Evolutionary conservation across 1,139 yeast genomes (phyloP), one percentile per base, ranked within the genome.

Genomic region (Diutina mesorugosa): DNA sequence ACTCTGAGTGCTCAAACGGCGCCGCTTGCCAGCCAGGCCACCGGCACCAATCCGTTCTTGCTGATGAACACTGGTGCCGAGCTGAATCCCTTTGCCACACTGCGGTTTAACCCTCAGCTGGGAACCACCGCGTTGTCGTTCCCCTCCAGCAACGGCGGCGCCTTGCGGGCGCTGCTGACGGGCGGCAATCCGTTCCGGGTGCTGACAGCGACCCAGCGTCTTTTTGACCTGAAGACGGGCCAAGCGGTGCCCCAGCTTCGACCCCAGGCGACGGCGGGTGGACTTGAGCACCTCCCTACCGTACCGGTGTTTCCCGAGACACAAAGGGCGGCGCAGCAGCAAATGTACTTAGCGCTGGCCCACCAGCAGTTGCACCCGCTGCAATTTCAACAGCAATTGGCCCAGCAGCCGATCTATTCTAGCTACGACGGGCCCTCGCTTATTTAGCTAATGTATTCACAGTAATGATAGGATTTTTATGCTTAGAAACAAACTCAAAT

Each of bases 301-400:
- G 67, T 80, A 3, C 78, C 89, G 3, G 86, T 84, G 1, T 84
- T 84, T 63, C 88, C 88, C 0, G 81, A 81, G 61, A 84, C 88
- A 8, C 81, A 78, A 63, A 70, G 67, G 58, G 76, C 72, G 2
- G 45, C 45, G 7, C 26, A n/a, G 21, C 53, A 50, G n/a, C 53
- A 50, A n/a, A 9, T 12, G 18, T 50, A 50, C 45, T 50, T 50
- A 45, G 18, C 26, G 32, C 53, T 29, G 21, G 53, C 53, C 51
- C 72, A 69, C 32, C 9, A 7, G 21, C 47, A 45, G 47, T 45
- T 45, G 47, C 47, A 18, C 21, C 26, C 26, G 47, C 47, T 16
- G 47, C 53, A 50, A 32, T 30, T 32, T 51, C 72, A 69, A 30
- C 53, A 50, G 16, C 35, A 50, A 26, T 30, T 50, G 53, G 28